Conservation (phyloP, 2,329 filamentous ascomycete species). For the Ophiostoma quercus region DNA sequence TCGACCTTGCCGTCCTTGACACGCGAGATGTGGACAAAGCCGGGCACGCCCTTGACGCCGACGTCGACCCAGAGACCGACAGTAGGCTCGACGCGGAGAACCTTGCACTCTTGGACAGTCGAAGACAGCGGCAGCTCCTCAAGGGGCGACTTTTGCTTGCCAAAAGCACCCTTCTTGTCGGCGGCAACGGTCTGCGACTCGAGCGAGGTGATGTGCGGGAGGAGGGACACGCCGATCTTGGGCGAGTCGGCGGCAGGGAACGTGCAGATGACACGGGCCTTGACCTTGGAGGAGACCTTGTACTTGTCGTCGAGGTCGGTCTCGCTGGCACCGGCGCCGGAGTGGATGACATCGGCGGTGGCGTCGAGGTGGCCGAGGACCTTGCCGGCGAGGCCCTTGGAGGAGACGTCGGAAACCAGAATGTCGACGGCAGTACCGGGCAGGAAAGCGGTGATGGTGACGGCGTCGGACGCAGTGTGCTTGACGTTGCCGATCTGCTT, state of each 20-base stretch:
- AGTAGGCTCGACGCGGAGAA: conserved; percentile 72
- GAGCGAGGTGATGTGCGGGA: conserved; percentile 75
- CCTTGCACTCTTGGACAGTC: conserved; percentile 68
- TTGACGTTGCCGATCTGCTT: conserved; percentile 63
- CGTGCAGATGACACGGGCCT: conserved; percentile 80
- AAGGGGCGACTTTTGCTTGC: conserved; percentile 41
- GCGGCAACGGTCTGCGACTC: conserved; percentile 26
- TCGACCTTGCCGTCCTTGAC: conserved; percentile 89
- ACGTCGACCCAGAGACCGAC: conserved; percentile 78
- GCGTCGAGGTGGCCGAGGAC: conserved; percentile 87
- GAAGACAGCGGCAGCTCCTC: conserved; percentile 65
- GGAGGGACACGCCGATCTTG: conserved; percentile 80
- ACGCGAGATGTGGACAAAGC: conserved; percentile 91
- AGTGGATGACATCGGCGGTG: conserved; percentile 86
- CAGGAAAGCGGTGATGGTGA: conserved; percentile 82
- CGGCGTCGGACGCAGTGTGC: conserved; percentile 66
- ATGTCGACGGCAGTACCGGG: conserved; percentile 88
- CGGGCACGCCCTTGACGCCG: conserved; percentile 61
- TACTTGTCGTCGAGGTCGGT: conserved; percentile 70
- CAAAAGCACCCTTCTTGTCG: conserved; percentile 5
- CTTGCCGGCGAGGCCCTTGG: conserved; percentile 77
- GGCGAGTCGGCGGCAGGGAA: conserved; percentile 73
- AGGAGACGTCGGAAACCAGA: conserved; percentile 68
- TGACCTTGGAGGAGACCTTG: conserved; percentile 77
- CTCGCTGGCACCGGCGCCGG: conserved; percentile 64